These are phyloP conservation scores for Yarrowia sp. DNA, from an alignment of 805 yeast genomes.

Conservation along the genomic window DNA sequence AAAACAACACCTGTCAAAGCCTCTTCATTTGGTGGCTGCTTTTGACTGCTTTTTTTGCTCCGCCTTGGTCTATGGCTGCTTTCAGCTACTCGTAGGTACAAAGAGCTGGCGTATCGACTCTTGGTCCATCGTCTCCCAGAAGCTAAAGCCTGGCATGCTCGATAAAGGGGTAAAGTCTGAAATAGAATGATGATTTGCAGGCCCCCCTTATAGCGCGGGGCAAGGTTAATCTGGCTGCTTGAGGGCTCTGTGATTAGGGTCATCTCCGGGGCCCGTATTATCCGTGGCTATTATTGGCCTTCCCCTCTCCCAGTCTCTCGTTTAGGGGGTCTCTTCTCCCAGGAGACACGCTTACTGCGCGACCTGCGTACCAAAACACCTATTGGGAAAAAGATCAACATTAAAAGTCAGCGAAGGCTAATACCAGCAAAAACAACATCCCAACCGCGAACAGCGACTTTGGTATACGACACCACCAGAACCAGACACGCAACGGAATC, in stretches of 20 bases:
- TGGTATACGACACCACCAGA: not conserved
- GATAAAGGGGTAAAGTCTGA: slow-evolving; percentile 38
- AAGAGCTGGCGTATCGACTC: not conserved
- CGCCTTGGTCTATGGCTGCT: too few relatives aligned
- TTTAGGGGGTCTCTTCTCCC: slow-evolving; percentile 1
- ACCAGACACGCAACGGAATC: slow-evolving; percentile 1
- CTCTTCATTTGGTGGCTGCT: too few relatives aligned
- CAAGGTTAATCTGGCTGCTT: not conserved
- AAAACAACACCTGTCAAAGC: too few relatives aligned
- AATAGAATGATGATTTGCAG: slow-evolving; percentile 14
- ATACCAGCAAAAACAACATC: slow-evolving; percentile 32
- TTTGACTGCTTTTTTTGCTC: too few relatives aligned
- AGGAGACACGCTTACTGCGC: slow-evolving; percentile 32
- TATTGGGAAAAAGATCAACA: slow-evolving; percentile 38
- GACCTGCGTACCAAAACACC: slow-evolving; percentile 23
- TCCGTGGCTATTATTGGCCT: not conserved
- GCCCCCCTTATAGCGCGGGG: slow-evolving; percentile 16
- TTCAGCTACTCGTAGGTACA: too few relatives aligned
- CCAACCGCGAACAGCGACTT: slow-evolving; percentile 22
- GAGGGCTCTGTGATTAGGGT: not conserved
- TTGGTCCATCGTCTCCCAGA: slow-evolving; percentile 5
- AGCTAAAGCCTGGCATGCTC: slow-evolving; percentile 19
- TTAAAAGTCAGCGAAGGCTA: slow-evolving; percentile 13
- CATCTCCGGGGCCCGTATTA: not conserved
- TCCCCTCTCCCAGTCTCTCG: not conserved